Evolutionary conservation across 2,329 filamentous ascomycete genomes (phyloP).

Genomic region (Xylaria sp.): DNA sequence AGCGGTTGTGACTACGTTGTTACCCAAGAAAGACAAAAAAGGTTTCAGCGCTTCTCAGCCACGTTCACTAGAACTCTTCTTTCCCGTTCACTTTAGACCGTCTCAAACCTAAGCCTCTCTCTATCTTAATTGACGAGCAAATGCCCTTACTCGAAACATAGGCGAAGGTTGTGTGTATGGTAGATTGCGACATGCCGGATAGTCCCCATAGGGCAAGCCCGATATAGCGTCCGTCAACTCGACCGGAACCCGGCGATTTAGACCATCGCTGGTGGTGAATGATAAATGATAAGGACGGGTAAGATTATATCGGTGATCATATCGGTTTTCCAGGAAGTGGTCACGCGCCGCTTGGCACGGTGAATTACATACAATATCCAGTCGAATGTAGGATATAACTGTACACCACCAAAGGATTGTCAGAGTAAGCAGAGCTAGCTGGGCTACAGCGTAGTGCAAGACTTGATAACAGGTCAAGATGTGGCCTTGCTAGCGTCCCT

Average conservation of each 20-base stretch:
- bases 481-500: constrained; percentile 20
- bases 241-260: constrained; percentile 14
- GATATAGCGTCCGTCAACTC: constrained; percentile 32
- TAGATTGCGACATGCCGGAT: constrained; percentile 39
- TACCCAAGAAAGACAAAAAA: background rate
- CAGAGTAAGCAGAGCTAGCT: constrained; percentile 34
- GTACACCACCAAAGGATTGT: constrained; percentile 7
- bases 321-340: constrained; percentile 13
- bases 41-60: background rate
- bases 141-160: constrained; percentile 9
- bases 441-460: constrained; percentile 16
- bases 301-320: constrained; percentile 19
- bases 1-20: constrained; percentile 7
- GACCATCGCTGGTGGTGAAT: constrained; percentile 10
- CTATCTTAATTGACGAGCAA: background rate
- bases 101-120: background rate
- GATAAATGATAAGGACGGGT: constrained; percentile 18
- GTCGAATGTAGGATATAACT: constrained; percentile 2
- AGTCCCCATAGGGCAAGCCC: constrained; percentile 46
- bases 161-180: constrained; percentile 3
- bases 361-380: constrained; percentile 13
- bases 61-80: constrained; percentile 27
- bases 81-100: constrained; percentile 3
- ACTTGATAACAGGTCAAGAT: constrained; percentile 24
- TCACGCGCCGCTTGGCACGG: constrained; percentile 24